Evolutionary conservation across 148 eudicot species (phyloP), one percentile per base, ranked within the genome.

Genomic region (Silene uniflora): DNA sequence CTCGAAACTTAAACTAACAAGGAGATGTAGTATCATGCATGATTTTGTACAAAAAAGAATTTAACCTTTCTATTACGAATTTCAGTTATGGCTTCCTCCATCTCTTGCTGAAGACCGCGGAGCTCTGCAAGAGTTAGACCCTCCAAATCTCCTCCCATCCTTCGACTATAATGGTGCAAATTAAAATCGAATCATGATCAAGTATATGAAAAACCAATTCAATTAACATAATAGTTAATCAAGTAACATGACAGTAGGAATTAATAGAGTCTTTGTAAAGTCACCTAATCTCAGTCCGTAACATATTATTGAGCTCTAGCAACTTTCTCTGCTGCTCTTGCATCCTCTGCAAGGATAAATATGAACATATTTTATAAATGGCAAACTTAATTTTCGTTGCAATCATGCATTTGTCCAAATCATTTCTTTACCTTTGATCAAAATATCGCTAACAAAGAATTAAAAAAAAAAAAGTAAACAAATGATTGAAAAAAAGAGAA

Each of bases 1-100:
- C 32, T 1, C 1, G 32, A 29, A 29, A 29, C 4, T 29, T 29
- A 29, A 29, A 29, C 32, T 1, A 29, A 29, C 32, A 4, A 1
- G 32, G 32, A 29, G 32, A 29, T 29, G 32, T 29, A 29, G 32
- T 35, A 49, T 49, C 55, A 49, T 13, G 16, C 14, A 49, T 10
- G 55, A 39, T 52, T 52, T 12, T 11, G 17, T 14, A 52, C 18
- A 4, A 2, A 14, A 52, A 52, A 52, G 56, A 52, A 23, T 32
- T 2, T 24, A 67, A 90, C 93, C 93, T 90, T 90, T 54, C 87
- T 73, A 5, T 81, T 81, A 7, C 90, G 91, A 18, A 88, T 75
- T 54, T 17, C 29, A 0, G 59, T 74, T 18, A 83, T 49, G 21
- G 93, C 87, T 63, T 76, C 82, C 0, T 22, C 69, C 82, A 82